A percentile compares a stretch with the other conserved stretches of the same genome.
Evolutionary conservation across 164 flowering plant genomes (phyloP).

Genomic region (Vitis labrusca): DNA sequence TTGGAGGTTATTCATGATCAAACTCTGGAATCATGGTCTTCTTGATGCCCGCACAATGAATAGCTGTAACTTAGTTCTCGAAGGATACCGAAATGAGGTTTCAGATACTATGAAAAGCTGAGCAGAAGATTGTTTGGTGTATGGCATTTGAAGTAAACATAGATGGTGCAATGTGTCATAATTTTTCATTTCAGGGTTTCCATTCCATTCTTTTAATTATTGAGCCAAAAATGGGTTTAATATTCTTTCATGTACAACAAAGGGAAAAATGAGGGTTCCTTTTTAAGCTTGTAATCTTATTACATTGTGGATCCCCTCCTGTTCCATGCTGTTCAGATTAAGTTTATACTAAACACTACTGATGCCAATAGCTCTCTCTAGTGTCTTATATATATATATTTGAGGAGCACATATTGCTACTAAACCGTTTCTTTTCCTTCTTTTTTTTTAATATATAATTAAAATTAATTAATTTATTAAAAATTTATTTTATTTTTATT

Average conservation of each 20-base stretch:
- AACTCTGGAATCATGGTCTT: conserved; percentile 95
- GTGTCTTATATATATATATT: too few relatives aligned
- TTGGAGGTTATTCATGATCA: conserved; percentile 94
- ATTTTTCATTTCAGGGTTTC: too few relatives aligned
- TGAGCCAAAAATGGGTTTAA: neutral
- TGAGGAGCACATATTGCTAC: too few relatives aligned
- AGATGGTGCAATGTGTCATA: too few relatives aligned
- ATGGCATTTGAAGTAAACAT: too few relatives aligned
- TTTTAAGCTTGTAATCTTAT: neutral
- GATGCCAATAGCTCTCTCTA: too few relatives aligned
- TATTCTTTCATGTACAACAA: conserved; percentile 1
- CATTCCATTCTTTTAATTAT: conserved; percentile 1
- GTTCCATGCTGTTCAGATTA: neutral
- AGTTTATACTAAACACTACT: neutral
- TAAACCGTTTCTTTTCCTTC: too few relatives aligned
- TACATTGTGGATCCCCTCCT: neutral
- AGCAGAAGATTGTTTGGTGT: neutral
- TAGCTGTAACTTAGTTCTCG: conserved; percentile 72
- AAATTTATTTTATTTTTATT: too few relatives aligned
- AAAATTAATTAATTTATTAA: too few relatives aligned
- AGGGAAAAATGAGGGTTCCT: neutral
- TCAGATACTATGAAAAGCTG: conserved; percentile 28
- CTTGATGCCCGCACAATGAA: conserved; percentile 85
- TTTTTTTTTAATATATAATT: too few relatives aligned
- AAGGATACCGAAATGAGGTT: conserved; percentile 33